phyloP scores from a whole-genome alignment of 1,284 basidiomycete species.

The Trichosporon ovoides region DNA sequence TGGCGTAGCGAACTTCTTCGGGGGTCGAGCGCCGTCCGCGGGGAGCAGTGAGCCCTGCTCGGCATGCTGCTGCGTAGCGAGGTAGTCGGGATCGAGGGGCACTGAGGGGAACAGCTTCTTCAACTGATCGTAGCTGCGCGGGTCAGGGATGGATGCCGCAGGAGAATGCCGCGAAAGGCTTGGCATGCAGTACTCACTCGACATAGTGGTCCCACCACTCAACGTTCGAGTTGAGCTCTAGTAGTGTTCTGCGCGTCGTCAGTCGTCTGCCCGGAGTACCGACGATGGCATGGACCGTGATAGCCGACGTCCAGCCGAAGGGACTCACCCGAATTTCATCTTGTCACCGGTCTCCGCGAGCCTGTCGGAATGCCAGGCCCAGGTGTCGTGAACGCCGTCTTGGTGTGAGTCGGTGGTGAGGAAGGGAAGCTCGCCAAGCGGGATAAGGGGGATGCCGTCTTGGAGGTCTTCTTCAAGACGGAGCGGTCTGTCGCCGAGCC shows the following conservation, averaged over 20 bases:
- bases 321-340: constrained; percentile 51
- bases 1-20: constrained; percentile 43
- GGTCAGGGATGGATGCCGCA: constrained; percentile 1
- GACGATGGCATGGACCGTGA: background rate
- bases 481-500: constrained; percentile 12
- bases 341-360: constrained; percentile 34
- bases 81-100: constrained; percentile 44
- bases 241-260: constrained; percentile 54
- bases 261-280: background rate
- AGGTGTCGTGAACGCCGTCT: constrained; percentile 6
- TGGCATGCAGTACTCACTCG: constrained; percentile 35
- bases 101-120: constrained; percentile 61
- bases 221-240: constrained; percentile 88
- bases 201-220: constrained; percentile 96
- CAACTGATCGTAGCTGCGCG: constrained; percentile 67
- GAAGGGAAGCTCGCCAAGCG: constrained; percentile 1
- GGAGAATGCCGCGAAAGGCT: background rate
- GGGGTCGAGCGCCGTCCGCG: constrained; percentile 49
- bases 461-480: constrained; percentile 11
- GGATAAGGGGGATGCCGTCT: constrained; percentile 11
- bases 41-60: constrained; percentile 53
- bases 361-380: constrained; percentile 31
- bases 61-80: constrained; percentile 58
- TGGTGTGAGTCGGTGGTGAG: background rate
- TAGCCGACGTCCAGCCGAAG: background rate